A percentile compares a stretch with the other conserved stretches of the same genome.
These are phyloP conservation scores for Hevea brasiliensis DNA, from an alignment of 345 rosid species.

Conservation along the genomic window DNA sequence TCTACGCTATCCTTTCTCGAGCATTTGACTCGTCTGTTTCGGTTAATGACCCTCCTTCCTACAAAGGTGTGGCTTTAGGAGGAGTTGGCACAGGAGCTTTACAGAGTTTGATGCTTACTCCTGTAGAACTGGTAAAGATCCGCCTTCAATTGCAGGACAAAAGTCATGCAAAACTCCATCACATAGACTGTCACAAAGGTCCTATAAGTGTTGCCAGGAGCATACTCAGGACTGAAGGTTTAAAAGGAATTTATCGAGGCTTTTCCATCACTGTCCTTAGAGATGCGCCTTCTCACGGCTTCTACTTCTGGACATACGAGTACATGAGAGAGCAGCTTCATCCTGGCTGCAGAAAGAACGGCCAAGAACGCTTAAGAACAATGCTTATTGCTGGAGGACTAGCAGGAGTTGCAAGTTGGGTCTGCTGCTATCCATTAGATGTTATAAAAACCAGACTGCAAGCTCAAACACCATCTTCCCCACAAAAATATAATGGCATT, in stretches of 20 bases:
- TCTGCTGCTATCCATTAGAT: constrained; percentile 79
- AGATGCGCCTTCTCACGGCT: constrained; percentile 83
- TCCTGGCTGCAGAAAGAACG: constrained; percentile 78
- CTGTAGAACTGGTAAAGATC: constrained; percentile 81
- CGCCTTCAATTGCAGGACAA: constrained; percentile 69
- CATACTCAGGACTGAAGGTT: constrained; percentile 60
- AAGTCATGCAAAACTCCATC: constrained; percentile 14
- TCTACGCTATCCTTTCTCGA: constrained; percentile 75
- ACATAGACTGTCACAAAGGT: constrained; percentile 32
- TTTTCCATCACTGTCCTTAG: constrained; percentile 65
- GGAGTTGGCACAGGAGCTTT: constrained; percentile 85
- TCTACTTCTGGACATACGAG: constrained; percentile 95
- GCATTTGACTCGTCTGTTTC: constrained; percentile 56
- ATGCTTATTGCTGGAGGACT: constrained; percentile 85
- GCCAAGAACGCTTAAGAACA: constrained; percentile 65
- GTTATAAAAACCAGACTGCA: constrained; percentile 87
- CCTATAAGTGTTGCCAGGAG: constrained; percentile 59
- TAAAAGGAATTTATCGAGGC: constrained; percentile 70
- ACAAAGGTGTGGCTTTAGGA: constrained; percentile 76
- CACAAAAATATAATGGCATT: constrained; percentile 53
- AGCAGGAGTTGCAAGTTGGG: constrained; percentile 96
- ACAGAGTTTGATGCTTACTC: constrained; percentile 71
- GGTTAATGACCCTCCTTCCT: constrained; percentile 66
- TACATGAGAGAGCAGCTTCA: constrained; percentile 72
- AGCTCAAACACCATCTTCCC: constrained; percentile 45